A percentile compares a stretch with the other conserved stretches of the same genome.
These are phyloP conservation scores for Solanum dulcamara DNA, from an alignment of 257 asterid species.

Conservation along the genomic window DNA sequence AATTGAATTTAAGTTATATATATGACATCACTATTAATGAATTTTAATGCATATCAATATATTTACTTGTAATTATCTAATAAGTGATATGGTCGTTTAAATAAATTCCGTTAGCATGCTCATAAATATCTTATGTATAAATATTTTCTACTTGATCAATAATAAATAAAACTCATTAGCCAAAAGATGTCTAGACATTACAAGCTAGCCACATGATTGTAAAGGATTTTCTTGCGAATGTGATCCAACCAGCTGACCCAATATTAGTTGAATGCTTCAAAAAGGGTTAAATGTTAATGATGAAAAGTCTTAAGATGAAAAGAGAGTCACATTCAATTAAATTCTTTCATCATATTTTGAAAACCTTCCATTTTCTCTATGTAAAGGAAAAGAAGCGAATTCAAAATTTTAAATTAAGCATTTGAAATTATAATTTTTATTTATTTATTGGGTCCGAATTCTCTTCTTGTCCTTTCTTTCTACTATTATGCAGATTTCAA, in stretches of 20 bases:
- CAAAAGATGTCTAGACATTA: not conserved
- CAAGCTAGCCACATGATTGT: not conserved
- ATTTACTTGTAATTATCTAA: not conserved
- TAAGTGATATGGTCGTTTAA: not conserved
- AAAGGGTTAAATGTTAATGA: not conserved
- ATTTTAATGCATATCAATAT: not conserved
- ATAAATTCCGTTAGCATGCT: too few relatives aligned
- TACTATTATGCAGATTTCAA: not conserved
- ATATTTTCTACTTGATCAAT: not conserved
- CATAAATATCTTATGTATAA: not conserved
- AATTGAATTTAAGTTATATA: not conserved
- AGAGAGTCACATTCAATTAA: not conserved
- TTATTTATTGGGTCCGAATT: not conserved
- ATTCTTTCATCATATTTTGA: not conserved
- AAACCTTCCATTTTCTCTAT: not conserved
- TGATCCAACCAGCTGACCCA: not conserved
- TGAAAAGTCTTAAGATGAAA: not conserved
- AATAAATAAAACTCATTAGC: not conserved
- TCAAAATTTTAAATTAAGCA: not conserved
- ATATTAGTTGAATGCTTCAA: not conserved
- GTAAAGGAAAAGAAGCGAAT: not conserved
- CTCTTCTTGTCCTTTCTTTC: not conserved
- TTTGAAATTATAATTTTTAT: not conserved
- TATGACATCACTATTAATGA: not conserved
- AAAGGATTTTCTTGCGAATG: not conserved